Evolutionary conservation across 352 stramenopile genomes (phyloP).

Genomic region (Phytophthora foliorum): DNA sequence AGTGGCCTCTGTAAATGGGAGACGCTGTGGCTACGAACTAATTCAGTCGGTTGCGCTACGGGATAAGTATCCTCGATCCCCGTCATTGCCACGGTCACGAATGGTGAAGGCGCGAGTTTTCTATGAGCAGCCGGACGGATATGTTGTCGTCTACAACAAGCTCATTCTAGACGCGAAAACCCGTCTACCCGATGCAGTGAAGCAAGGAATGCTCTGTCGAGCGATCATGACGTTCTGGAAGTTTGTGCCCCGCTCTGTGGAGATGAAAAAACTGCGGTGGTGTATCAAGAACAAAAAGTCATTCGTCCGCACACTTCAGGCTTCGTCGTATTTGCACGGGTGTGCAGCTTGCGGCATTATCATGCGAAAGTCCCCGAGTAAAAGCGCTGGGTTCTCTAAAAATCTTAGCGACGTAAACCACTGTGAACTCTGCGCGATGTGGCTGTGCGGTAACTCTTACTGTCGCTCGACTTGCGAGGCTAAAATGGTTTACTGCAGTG

Average conservation of each 20-base stretch:
- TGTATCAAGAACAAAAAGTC: conserved; percentile 13
- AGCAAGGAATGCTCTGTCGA: conserved; percentile 28
- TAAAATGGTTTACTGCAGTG: conserved; percentile 10
- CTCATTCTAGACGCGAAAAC: conserved; percentile 35
- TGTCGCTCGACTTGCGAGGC: conserved; percentile 2
- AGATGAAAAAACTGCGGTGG: conserved; percentile 16
- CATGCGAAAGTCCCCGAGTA: neutral
- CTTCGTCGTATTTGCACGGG: too few species aligned
- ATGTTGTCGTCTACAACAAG: conserved; percentile 33
- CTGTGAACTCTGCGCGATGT: conserved; percentile 12
- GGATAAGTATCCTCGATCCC: conserved; percentile 2
- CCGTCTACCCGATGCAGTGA: conserved; percentile 26
- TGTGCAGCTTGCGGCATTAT: conserved; percentile 8
- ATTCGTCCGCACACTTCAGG: neutral
- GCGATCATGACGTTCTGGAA: conserved; percentile 28
- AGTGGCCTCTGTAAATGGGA: conserved; percentile 13
- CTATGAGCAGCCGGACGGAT: conserved; percentile 26
- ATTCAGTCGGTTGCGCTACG: conserved; percentile 28
- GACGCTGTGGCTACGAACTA: conserved; percentile 32
- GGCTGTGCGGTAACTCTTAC: conserved; percentile 3
- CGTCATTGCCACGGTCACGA: conserved; percentile 15
- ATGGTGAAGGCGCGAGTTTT: conserved; percentile 30
- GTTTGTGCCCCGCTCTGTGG: conserved; percentile 25
- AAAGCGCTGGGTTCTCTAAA: neutral
- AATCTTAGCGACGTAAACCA: neutral